Evolutionary conservation across 2,329 filamentous ascomycete genomes (phyloP), one percentile per base, ranked within the genome.

Genomic region (Talaromyces rugulosus): DNA sequence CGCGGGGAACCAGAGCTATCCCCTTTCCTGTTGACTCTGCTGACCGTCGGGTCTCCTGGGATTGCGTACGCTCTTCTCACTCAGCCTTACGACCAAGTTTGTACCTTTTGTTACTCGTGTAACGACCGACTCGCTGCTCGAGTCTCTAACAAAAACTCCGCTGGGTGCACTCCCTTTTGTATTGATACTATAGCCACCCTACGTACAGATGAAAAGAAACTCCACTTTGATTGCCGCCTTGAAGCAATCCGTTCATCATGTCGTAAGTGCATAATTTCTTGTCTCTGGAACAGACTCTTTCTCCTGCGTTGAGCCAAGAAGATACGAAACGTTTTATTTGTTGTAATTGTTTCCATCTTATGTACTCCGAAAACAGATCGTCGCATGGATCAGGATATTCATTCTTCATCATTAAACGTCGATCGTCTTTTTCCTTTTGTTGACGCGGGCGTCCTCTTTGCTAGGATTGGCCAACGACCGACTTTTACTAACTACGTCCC

Each of bases 261-360:
- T 76, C 74, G 74, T 77, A 75, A 77, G 74, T 77, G 67, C 65
- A 52, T 5, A 8, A 40, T 40, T 53, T 56, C 53, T 62, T 36
- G 50, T 53, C 50, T 53, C 27, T n/a, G 28, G 50, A 31, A 53
- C 50, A 28, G 6, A 14, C 44, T 28, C 27, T 28, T 9, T 28
- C 27, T 23, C 12, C 27, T 53, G 50, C n/a, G 31, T 53, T 53
- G 50, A 53, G 31, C 7, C 27, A 53, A 18, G 23, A n/a, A 51
- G 18, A 53, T 28, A 53, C 14, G 30, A 18, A 53, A 53, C 4
- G 14, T 31, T 16, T 31, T 23, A 6, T 31, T 53, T 31, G 30
- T 31, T 53, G 28, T 53, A 31, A 28, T 53, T 8, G 50, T 33
- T 12, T 53, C 23, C n/a, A 27, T 47, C 16, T 27, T 47, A 18